phyloP scores from a whole-genome alignment of 306 rosid genomes.

The Cyclanthera cordifolia region DNA sequence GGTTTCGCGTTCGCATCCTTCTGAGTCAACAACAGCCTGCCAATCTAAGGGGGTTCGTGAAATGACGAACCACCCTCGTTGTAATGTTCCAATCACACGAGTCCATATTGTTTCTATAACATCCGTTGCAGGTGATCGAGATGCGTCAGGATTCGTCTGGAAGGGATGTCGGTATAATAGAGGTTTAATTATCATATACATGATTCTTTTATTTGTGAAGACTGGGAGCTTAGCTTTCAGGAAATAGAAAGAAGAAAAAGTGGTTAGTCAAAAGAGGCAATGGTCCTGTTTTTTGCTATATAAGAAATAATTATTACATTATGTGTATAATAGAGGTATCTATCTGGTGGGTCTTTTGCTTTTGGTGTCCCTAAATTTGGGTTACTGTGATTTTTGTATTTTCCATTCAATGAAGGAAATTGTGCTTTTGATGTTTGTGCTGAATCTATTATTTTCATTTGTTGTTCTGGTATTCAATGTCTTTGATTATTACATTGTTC shows the following conservation, averaged over 20 bases:
- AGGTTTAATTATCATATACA: slow-evolving; percentile 23
- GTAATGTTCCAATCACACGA: neutral
- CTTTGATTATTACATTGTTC: slow-evolving; percentile 4
- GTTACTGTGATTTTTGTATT: slow-evolving; percentile 6
- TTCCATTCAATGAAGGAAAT: slow-evolving; percentile 7
- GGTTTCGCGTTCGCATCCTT: neutral
- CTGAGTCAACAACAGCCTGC: neutral
- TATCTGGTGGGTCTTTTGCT: slow-evolving; percentile 14
- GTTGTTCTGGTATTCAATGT: neutral
- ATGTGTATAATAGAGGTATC: slow-evolving; percentile 16
- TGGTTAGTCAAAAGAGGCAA: slow-evolving; percentile 13
- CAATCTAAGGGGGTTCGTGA: neutral
- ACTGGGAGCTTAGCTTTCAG: slow-evolving; percentile 16
- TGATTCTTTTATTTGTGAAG: slow-evolving; percentile 59
- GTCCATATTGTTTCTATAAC: neutral
- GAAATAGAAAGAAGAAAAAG: slow-evolving; percentile 14
- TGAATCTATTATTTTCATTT: neutral
- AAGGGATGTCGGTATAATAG: slow-evolving; percentile 29
- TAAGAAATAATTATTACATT: slow-evolving; percentile 1
- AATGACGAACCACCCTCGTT: slow-evolving; percentile 7
- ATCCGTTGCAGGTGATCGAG: slow-evolving; percentile 5
- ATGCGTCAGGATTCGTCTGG: slow-evolving; percentile 19
- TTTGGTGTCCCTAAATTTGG: slow-evolving; percentile 3
- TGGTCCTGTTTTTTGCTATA: slow-evolving; percentile 17
- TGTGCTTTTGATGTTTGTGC: neutral